A percentile compares a stretch with the other conserved stretches of the same genome.
Conservation (phyloP, 805 yeast genomes). For the Starmerella floris region DNA sequence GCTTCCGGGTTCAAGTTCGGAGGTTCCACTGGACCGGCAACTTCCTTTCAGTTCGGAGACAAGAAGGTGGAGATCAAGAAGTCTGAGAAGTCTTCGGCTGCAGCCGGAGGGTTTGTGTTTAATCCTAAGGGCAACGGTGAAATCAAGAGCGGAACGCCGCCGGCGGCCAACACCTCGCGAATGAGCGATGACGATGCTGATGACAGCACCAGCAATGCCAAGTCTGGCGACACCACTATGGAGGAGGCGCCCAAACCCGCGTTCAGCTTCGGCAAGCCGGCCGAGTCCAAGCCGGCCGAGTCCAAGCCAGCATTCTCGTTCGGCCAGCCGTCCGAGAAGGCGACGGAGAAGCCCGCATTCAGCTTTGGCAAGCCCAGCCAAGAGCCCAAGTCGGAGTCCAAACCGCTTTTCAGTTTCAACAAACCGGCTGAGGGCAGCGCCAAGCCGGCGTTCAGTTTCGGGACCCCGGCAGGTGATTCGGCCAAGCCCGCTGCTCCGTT, state of each 20-base stretch:
- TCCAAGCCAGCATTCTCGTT: neutral
- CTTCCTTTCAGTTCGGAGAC: constrained; percentile 19
- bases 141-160: too few species aligned
- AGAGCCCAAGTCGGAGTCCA: neutral
- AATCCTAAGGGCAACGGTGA: constrained; percentile 15
- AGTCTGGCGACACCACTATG: neutral
- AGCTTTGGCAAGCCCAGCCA: constrained; percentile 19
- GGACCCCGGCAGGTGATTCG: constrained; percentile 9
- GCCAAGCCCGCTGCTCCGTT: constrained; percentile 15
- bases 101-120: constrained; percentile 17
- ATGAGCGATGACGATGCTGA: neutral
- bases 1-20: constrained; percentile 18
- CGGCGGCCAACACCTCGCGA: constrained; percentile 49
- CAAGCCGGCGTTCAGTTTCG: constrained; percentile 26
- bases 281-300: neutral
- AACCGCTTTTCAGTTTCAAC: neutral
- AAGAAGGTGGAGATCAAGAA: constrained; percentile 13
- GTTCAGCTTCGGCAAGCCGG: constrained; percentile 9
- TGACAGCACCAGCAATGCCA: neutral
- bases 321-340: neutral
- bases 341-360: constrained; percentile 19
- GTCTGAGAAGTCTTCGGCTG: constrained; percentile 2
- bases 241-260: neutral
- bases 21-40: constrained; percentile 4
- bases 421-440: neutral